Percentiles rank a stretch among this genome's conserved stretches.
Conservation (phyloP, 139 green algal species). For the Chlamydomonas sp. region DNA sequence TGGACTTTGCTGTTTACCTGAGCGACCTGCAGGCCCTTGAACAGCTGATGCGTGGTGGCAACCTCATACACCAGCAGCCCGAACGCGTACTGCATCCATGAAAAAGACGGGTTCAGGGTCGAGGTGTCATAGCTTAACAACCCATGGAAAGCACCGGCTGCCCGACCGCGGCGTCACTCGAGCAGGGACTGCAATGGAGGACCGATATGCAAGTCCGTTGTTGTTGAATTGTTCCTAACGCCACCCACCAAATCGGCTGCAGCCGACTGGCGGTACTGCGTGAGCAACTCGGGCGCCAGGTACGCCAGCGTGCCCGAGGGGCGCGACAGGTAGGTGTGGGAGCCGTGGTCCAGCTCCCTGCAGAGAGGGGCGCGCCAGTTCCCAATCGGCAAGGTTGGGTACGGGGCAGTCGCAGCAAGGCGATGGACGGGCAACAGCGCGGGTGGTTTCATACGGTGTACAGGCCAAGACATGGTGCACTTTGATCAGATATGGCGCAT, state of each 20-base stretch:
- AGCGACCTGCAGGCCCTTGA: not conserved
- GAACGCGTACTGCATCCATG: constrained; percentile 16
- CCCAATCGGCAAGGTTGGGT: no score
- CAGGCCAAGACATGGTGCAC: no score
- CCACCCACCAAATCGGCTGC: constrained; percentile 13
- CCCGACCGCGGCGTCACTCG: no score
- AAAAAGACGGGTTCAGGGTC: not conserved
- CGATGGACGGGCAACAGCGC: no score
- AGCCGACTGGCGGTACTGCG: constrained; percentile 4
- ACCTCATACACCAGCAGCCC: constrained; percentile 23
- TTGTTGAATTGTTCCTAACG: not conserved
- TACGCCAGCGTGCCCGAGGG: constrained; percentile 29
- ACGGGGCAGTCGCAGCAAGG: no score
- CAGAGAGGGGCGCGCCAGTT: not conserved
- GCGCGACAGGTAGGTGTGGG: constrained; percentile 33
- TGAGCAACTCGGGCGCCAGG: constrained; percentile 28
- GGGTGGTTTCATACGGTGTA: no score
- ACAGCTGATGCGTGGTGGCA: constrained; percentile 22
- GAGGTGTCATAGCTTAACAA: not conserved
- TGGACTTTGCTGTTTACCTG: not conserved
- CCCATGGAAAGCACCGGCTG: not conserved
- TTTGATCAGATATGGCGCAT: no score
- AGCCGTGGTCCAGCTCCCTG: constrained; percentile 30
- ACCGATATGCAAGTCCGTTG: no score
- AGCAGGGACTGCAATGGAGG: no score